Evolutionary conservation across 352 stramenopile species (phyloP), one percentile per base, ranked within the genome.

Genomic region (Phytophthora crassamura): DNA sequence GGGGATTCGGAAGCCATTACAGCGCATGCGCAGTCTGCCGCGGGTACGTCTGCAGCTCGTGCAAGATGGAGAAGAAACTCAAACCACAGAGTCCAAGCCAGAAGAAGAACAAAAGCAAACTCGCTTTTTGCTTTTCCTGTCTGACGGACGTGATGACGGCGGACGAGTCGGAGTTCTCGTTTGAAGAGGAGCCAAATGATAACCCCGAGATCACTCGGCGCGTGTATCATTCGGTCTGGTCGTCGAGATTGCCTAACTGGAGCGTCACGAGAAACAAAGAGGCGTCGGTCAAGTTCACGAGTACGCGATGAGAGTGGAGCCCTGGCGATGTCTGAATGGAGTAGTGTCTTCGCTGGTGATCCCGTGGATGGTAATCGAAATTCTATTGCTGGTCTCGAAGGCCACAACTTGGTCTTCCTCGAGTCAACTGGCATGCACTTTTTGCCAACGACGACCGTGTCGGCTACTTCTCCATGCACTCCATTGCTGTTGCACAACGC

Each of bases 41-140:
- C 14, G 55, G 50, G 10, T 46, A 38, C 4, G 46, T 82, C 30
- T 82, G 74, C 46, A 69, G 42, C 7, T 35, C 63, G 8, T 82
- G 74, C 48, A 63, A 63, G 22, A 57, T 75, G 14, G 51, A 68
- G 18, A 74, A 72, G 32, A 74, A 71, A 48, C 22, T 76, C 25
- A 74, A 63, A 20, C 42, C 76, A 30, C 53, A 64, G 39, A 38
- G 58, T 11, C 33, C 35, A 11, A 60, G 72, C 15, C 32, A 52
- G 18, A 66, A 62, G 34, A 33, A 69, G n/a, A 52, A 47, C 3
- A 62, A 36, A 7, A 65, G 51, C 18, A 76, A 76, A 42, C 59
- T 78, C n/a, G 46, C 46, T 8, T 78, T 82, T 56, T 82, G 74
- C 12, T 58, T 64, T n/a, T 56, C 57, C 3, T 82, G 74, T 32